A percentile compares a stretch with the other conserved stretches of the same genome.
Evolutionary conservation across 345 rosid species (phyloP).

Genomic region (Conringia planisiliqua): DNA sequence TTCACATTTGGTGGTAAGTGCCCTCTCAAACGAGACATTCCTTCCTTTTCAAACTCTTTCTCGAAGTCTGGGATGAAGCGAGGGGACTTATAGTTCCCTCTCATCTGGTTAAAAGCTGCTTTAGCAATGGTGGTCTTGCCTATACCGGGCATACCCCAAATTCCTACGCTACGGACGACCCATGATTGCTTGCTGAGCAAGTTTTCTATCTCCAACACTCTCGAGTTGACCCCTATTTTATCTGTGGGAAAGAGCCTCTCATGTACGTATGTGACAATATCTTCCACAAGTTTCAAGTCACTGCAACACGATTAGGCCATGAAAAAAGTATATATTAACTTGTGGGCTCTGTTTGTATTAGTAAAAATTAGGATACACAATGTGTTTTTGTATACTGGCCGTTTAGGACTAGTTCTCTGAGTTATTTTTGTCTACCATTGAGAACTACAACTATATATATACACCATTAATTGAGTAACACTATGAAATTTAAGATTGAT

Average conservation of each 20-base stretch:
- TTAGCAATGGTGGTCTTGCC: not conserved
- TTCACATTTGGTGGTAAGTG: conserved; percentile 1
- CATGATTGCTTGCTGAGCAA: conserved; percentile 7
- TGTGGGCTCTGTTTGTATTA: not conserved
- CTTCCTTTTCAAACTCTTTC: not conserved
- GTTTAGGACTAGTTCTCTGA: no score
- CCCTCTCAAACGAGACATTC: not conserved
- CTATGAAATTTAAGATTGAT: not conserved
- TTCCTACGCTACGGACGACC: conserved; percentile 10
- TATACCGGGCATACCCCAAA: conserved; percentile 26
- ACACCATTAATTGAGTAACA: no score
- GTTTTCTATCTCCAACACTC: not conserved
- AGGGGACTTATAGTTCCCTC: not conserved
- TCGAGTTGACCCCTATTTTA: not conserved
- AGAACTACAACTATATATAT: no score
- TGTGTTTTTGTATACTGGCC: no score
- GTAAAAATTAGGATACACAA: no score
- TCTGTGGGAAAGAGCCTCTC: conserved; percentile 11
- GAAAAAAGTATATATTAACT: not conserved
- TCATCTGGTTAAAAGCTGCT: not conserved
- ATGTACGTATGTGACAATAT: not conserved
- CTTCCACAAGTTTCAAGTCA: conserved; percentile 6
- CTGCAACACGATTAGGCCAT: not conserved
- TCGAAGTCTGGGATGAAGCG: conserved; percentile 14
- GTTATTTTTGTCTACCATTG: no score